These are phyloP conservation scores for Prunus salicina DNA, from an alignment of 306 rosid genomes.

Conservation along the genomic window DNA sequence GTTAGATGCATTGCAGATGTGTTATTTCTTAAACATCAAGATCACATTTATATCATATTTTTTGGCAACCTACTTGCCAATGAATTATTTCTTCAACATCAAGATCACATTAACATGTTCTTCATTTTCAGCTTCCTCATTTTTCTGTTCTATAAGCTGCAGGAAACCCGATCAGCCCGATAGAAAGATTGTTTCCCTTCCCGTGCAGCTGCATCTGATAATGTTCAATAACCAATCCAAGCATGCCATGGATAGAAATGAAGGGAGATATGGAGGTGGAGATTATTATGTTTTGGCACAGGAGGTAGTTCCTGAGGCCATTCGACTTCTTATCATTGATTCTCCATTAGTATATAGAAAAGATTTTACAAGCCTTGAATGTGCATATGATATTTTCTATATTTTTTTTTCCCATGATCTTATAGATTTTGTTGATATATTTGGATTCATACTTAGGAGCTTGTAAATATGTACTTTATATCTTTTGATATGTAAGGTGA, in stretches of 20 bases:
- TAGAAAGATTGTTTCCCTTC: slow-evolving; percentile 48
- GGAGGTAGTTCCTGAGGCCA: slow-evolving; percentile 30
- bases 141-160: slow-evolving; percentile 13
- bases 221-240: slow-evolving; percentile 33
- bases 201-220: slow-evolving; percentile 33
- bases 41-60: background rate
- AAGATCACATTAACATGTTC: background rate
- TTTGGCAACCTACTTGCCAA: background rate
- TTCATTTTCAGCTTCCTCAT: background rate
- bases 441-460: slow-evolving; percentile 18
- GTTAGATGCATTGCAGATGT: background rate
- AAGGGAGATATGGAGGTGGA: slow-evolving; percentile 43
- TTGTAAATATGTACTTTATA: slow-evolving; percentile 40
- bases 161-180: slow-evolving; percentile 69
- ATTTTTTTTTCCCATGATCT: background rate
- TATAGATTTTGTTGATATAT: slow-evolving; percentile 22
- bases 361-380: slow-evolving; percentile 20
- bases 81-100: background rate
- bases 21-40: too few species aligned
- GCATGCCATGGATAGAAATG: slow-evolving; percentile 28
- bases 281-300: slow-evolving; percentile 29
- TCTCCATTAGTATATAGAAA: slow-evolving; percentile 22
- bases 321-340: slow-evolving; percentile 27
- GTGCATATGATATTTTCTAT: slow-evolving; percentile 36
- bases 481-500: slow-evolving; percentile 4